Percentiles rank a stretch among this genome's conserved stretches.
Evolutionary conservation across 2,329 filamentous ascomycete genomes (phyloP).

Genomic region (Diaporthe aspalathi): DNA sequence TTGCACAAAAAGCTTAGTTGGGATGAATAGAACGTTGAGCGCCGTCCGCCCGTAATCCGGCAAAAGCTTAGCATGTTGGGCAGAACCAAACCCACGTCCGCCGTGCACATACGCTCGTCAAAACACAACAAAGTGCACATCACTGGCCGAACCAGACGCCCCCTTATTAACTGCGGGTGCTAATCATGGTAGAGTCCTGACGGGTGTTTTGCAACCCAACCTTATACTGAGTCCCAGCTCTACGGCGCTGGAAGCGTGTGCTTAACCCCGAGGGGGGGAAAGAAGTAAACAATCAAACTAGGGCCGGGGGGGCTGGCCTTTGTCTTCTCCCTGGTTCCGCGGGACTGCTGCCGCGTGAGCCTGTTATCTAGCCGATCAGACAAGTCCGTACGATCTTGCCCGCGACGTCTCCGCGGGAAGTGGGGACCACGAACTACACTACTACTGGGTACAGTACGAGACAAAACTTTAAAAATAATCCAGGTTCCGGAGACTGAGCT

Average conservation of each 20-base stretch:
- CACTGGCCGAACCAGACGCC: too few species aligned
- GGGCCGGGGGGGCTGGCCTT: neutral
- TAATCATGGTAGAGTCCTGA: neutral
- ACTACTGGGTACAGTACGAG: neutral
- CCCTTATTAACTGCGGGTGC: neutral
- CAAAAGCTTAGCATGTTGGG: constrained; percentile 16
- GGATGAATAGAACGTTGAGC: neutral
- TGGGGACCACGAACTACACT: neutral
- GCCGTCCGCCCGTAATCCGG: neutral
- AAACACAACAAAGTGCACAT: neutral
- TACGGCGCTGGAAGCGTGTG: neutral
- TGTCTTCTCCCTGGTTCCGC: neutral
- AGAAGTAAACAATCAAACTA: neutral
- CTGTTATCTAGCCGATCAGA: constrained; percentile 17
- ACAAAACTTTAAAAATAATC: neutral
- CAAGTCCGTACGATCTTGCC: neutral
- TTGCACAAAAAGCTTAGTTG: constrained; percentile 9
- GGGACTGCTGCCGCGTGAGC: neutral
- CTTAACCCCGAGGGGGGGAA: neutral
- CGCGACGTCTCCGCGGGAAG: neutral
- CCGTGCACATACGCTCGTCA: neutral
- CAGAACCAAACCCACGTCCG: neutral
- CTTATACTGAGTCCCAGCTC: constrained; percentile 8
- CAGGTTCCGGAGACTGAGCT: neutral
- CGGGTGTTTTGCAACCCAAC: constrained; percentile 6